phyloP scores from a whole-genome alignment of 441 rosid genomes.

The Viola pubescens region DNA sequence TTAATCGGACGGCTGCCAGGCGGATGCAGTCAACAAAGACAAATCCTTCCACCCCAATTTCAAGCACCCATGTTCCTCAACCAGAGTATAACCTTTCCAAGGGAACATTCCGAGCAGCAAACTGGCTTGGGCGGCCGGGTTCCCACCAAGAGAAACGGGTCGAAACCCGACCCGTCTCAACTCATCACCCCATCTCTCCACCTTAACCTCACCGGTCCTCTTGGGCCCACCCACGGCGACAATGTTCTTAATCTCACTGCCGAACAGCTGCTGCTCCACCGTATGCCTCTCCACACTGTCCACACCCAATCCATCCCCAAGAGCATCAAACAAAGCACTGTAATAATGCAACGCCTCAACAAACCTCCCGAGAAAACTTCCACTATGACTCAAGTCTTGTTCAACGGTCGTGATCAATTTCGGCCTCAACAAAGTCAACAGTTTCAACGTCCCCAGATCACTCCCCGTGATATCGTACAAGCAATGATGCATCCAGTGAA shows the following conservation, averaged over 20 bases:
- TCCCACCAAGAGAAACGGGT: conserved; percentile 66
- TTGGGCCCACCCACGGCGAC: conserved; percentile 75
- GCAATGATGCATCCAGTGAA: conserved; percentile 94
- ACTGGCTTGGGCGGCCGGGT: conserved; percentile 77
- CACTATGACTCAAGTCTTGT: conserved; percentile 66
- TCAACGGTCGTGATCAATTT: conserved; percentile 70
- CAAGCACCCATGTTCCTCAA: conserved; percentile 61
- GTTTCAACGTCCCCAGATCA: conserved; percentile 46
- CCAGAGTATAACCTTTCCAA: conserved; percentile 77
- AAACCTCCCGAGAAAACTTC: conserved; percentile 64
- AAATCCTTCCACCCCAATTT: conserved; percentile 90
- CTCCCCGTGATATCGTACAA: conserved; percentile 70
- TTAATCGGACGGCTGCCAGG: conserved; percentile 69
- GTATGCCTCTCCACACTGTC: conserved; percentile 65
- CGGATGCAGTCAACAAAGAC: conserved; percentile 74
- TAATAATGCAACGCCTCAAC: conserved; percentile 88
- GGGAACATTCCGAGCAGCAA: conserved; percentile 77
- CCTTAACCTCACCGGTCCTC: conserved; percentile 52
- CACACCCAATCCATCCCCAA: conserved; percentile 55
- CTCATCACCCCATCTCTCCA: conserved; percentile 75
- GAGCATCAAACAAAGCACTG: conserved; percentile 80
- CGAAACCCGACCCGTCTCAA: conserved; percentile 51
- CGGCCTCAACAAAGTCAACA: conserved; percentile 49
- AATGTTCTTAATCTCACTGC: conserved; percentile 73
- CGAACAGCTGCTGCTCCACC: conserved; percentile 83